phyloP scores from a whole-genome alignment of 768 basidiomycete species.

The Phallus indusiatus region DNA sequence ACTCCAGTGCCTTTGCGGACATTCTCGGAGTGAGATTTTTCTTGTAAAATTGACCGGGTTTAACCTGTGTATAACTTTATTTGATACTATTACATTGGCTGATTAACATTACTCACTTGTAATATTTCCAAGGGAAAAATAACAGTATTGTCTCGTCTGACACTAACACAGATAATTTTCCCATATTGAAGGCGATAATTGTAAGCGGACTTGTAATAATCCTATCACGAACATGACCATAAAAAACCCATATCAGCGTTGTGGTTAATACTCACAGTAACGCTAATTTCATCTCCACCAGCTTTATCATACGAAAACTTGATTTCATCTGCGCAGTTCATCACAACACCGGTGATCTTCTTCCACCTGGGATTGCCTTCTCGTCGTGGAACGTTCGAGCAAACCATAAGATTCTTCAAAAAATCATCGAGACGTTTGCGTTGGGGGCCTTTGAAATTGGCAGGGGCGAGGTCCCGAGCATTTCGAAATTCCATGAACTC shows the following conservation, averaged over 20 bases:
- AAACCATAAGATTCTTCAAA: background rate
- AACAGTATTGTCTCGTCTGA: conserved; percentile 23
- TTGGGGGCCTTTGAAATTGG: conserved; percentile 12
- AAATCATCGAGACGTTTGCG: background rate
- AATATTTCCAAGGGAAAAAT: conserved; percentile 42
- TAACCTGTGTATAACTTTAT: conserved; percentile 15
- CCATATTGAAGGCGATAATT: conserved; percentile 21
- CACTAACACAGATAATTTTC: conserved; percentile 30
- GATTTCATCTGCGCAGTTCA: background rate
- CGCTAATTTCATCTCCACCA: background rate
- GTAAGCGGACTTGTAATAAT: conserved; percentile 29
- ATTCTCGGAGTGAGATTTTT: conserved; percentile 32
- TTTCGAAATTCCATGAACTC: background rate
- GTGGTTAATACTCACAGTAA: background rate
- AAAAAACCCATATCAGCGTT: background rate
- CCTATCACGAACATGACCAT: too few relatives aligned
- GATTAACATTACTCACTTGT: background rate
- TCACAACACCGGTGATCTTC: background rate
- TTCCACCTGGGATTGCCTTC: background rate
- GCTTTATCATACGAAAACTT: background rate
- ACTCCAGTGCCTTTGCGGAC: conserved; percentile 33
- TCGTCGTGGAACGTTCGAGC: background rate
- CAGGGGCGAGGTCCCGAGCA: background rate
- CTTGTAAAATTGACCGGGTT: conserved; percentile 40
- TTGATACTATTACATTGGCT: background rate